A percentile compares a stretch with the other conserved stretches of the same genome.
These are phyloP conservation scores for Glonium stellatum DNA, from an alignment of 495 filamentous ascomycete species.

Conservation along the genomic window DNA sequence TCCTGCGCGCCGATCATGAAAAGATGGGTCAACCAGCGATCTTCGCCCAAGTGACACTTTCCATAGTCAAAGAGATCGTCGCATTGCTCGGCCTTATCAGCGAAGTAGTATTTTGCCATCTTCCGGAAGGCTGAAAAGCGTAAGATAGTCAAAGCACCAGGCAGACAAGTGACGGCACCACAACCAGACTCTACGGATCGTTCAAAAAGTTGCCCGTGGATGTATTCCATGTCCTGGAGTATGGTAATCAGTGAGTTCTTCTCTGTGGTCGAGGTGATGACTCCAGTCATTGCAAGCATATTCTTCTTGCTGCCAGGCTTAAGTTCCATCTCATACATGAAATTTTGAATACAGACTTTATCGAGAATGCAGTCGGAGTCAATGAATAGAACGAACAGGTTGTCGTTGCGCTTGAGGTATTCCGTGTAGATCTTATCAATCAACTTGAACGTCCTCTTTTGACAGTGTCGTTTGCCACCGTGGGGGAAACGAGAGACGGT, in stretches of 20 bases:
- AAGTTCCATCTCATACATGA: slow-evolving; percentile 98
- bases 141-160: slow-evolving; percentile 88
- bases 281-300: slow-evolving; percentile 97
- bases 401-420: slow-evolving; percentile 82
- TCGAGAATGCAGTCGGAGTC: slow-evolving; percentile 98
- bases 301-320: slow-evolving; percentile 87
- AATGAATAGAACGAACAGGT: slow-evolving; percentile 94
- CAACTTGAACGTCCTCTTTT: slow-evolving; percentile 89
- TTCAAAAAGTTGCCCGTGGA: slow-evolving; percentile 96
- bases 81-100: slow-evolving; percentile 92
- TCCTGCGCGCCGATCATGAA: slow-evolving; percentile 98
- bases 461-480: slow-evolving; percentile 88
- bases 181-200: slow-evolving; percentile 94
- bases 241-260: slow-evolving; percentile 87
- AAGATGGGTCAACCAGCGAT: slow-evolving; percentile 94
- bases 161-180: slow-evolving; percentile 90
- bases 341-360: slow-evolving; percentile 88
- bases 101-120: slow-evolving; percentile 99
- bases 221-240: slow-evolving; percentile 96
- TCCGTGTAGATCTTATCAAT: slow-evolving; percentile 90
- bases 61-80: slow-evolving; percentile 95
- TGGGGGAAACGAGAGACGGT: slow-evolving; percentile 92
- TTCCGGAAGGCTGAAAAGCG: slow-evolving; percentile 93
- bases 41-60: slow-evolving; percentile 92
- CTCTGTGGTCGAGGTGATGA: slow-evolving; percentile 90